phyloP scores from a whole-genome alignment of 2,329 filamentous ascomycete genomes.

The Colletotrichum australisinense region DNA sequence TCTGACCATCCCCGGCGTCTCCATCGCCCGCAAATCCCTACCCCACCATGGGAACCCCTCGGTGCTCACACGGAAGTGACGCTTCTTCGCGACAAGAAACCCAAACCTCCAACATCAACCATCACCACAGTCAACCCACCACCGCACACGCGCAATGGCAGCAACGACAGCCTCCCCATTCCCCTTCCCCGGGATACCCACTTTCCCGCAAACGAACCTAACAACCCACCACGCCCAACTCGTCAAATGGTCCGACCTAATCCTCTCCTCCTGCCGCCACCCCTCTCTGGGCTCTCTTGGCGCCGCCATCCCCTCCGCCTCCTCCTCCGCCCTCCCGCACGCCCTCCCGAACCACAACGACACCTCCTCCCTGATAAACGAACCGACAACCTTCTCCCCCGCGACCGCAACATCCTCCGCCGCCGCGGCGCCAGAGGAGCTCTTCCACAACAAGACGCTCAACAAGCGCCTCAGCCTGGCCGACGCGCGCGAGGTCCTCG shows the following conservation, averaged over 20 bases:
- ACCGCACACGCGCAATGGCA: background rate
- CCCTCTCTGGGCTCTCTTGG: conserved; percentile 79
- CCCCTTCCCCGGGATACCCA: conserved; percentile 73
- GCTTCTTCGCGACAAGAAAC: background rate
- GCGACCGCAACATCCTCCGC: conserved; percentile 53
- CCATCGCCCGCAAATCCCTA: background rate
- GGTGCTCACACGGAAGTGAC: background rate
- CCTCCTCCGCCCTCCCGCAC: conserved; percentile 41
- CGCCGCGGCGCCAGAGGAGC: conserved; percentile 47
- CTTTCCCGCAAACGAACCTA: conserved; percentile 82
- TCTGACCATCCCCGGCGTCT: background rate
- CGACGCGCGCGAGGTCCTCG: conserved; percentile 69
- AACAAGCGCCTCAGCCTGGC: conserved; percentile 60
- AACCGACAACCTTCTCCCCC: conserved; percentile 56
- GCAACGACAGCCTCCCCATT: conserved; percentile 49
- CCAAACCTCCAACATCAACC: background rate
- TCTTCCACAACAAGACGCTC: conserved; percentile 70
- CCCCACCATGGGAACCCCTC: background rate
- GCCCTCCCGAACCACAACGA: conserved; percentile 45
- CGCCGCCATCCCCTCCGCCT: conserved; percentile 64
- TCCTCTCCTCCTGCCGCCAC: conserved; percentile 85
- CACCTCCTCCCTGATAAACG: conserved; percentile 41
- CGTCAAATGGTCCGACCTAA: conserved; percentile 85
- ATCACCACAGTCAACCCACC: background rate
- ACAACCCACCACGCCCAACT: conserved; percentile 81